phyloP scores from a whole-genome alignment of 148 eudicot species.

The Rhododendron vialii region DNA sequence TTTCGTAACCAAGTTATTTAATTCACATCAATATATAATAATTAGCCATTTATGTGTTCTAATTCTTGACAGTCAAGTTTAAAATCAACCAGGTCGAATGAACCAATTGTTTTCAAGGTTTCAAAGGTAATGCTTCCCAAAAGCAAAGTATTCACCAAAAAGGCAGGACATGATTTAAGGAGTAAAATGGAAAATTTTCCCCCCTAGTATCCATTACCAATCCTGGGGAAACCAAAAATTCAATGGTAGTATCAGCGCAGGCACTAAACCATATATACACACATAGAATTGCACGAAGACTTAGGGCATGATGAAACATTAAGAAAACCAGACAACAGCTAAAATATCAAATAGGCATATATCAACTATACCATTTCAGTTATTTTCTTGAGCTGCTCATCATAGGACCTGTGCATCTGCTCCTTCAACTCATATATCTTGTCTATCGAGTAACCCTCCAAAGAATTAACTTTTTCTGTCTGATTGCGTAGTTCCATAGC shows the following conservation, averaged over 20 bases:
- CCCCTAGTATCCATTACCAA: neutral
- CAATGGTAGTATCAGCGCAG: neutral
- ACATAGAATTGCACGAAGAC: neutral
- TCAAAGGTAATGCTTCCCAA: neutral
- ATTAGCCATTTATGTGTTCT: neutral
- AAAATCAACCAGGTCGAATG: neutral
- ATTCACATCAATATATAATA: neutral
- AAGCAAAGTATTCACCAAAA: neutral
- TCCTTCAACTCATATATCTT: constrained; percentile 51
- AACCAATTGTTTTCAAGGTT: neutral
- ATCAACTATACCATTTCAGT: constrained; percentile 60
- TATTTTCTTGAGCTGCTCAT: constrained; percentile 66
- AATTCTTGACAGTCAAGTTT: neutral
- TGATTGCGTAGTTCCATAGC: constrained; percentile 54
- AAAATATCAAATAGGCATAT: neutral
- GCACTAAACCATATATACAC: neutral
- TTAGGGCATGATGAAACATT: too few species aligned
- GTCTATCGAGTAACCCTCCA: constrained; percentile 43
- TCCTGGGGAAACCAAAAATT: neutral
- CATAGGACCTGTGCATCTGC: constrained; percentile 61
- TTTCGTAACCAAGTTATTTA: neutral
- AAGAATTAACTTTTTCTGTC: constrained; percentile 46
- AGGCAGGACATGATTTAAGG: neutral
- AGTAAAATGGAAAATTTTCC: neutral
- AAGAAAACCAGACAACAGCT: neutral